These are phyloP conservation scores for Penicillium sp. DNA, from an alignment of 2,329 filamentous ascomycete genomes.

Conservation along the genomic window DNA sequence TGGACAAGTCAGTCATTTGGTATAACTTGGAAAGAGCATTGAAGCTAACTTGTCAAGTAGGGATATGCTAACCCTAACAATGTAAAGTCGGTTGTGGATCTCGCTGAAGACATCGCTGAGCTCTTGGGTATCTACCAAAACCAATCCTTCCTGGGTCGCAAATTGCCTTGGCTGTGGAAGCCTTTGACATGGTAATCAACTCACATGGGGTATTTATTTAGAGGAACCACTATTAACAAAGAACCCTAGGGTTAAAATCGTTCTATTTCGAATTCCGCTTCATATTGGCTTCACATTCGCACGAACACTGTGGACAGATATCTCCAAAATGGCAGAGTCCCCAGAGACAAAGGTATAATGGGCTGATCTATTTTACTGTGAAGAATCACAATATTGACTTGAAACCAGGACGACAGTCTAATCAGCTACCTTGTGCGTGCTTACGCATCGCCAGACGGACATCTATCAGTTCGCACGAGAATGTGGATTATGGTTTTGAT, in stretches of 20 bases:
- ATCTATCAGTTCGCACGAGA: not conserved
- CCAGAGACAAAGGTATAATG: not conserved
- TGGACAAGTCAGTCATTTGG: not conserved
- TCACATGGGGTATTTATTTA: no score
- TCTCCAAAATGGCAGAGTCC: not conserved
- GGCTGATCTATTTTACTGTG: not conserved
- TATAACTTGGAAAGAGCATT: no score
- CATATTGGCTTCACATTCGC: not conserved
- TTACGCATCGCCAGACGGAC: not conserved
- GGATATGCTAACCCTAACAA: not conserved
- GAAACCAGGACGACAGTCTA: not conserved
- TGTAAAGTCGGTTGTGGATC: not conserved
- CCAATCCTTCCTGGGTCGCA: not conserved
- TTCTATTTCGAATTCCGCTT: not conserved
- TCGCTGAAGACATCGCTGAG: not conserved
- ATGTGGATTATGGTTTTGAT: constrained; percentile 2
- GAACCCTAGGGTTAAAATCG: not conserved
- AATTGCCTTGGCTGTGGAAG: not conserved
- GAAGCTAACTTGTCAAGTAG: not conserved
- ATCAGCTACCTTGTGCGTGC: not conserved
- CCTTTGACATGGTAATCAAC: not conserved
- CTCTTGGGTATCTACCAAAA: not conserved
- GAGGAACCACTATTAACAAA: no score
- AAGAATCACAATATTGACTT: not conserved
- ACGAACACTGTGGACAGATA: not conserved